phyloP scores from a whole-genome alignment of 768 basidiomycete species.

The Russula earlei region DNA sequence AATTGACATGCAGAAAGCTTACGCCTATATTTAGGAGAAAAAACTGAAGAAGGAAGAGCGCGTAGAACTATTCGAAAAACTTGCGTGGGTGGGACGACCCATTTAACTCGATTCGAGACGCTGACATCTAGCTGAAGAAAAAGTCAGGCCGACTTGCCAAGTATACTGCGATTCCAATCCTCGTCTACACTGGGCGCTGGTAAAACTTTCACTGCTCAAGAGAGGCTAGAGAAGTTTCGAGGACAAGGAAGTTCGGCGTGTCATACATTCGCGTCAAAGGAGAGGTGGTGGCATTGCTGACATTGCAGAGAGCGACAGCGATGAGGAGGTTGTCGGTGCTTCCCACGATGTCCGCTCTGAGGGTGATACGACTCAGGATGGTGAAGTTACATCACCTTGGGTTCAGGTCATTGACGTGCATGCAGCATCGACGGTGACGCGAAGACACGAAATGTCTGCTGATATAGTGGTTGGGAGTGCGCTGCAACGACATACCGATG shows the following conservation, averaged over 20 bases:
- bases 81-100: constrained; percentile 51
- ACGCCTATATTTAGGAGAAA: constrained; percentile 50
- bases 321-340: background rate
- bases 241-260: constrained; percentile 46
- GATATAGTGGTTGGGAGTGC: constrained; percentile 47
- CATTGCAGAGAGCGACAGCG: constrained; percentile 4
- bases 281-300: constrained; percentile 30
- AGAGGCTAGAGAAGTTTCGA: constrained; percentile 49
- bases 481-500: constrained; percentile 56
- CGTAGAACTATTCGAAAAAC: constrained; percentile 62
- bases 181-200: constrained; percentile 82
- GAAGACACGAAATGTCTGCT: constrained; percentile 22
- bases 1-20: background rate
- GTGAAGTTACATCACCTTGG: background rate
- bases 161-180: constrained; percentile 55
- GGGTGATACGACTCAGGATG: background rate
- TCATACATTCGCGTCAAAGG: constrained; percentile 42
- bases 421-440: background rate
- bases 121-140: constrained; percentile 30
- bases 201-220: constrained; percentile 48
- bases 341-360: background rate
- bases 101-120: background rate
- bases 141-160: constrained; percentile 60
- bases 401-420: constrained; percentile 8
- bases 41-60: constrained; percentile 89